Evolutionary conservation across 805 yeast species (phyloP).

Genomic region (Ogataea ganodermae): DNA sequence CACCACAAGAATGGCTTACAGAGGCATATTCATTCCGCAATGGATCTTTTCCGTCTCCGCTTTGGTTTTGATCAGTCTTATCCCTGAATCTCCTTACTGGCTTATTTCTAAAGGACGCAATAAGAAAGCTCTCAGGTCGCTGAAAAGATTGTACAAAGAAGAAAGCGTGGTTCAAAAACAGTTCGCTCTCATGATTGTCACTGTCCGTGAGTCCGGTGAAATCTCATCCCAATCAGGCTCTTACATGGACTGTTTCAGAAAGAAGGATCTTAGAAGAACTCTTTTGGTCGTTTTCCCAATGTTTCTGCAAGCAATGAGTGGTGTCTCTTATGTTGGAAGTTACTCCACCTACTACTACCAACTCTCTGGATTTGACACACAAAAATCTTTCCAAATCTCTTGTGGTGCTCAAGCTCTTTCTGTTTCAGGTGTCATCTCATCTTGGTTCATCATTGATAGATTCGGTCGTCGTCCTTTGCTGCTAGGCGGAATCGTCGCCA

Average conservation of each 20-base stretch:
- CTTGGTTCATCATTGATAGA: conserved; percentile 45
- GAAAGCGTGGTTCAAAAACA: conserved; percentile 36
- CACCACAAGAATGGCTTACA: conserved; percentile 22
- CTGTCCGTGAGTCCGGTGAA: conserved; percentile 33
- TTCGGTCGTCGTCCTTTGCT: conserved; percentile 41
- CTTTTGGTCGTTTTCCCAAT: conserved; percentile 40
- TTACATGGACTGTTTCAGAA: conserved; percentile 46
- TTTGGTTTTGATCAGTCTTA: conserved; percentile 4
- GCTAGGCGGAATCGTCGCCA: conserved; percentile 29
- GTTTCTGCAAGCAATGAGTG: conserved; percentile 48
- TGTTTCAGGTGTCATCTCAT: conserved; percentile 31
- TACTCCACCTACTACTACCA: conserved; percentile 51
- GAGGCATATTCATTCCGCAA: conserved; percentile 23
- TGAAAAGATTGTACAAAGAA: conserved; percentile 31
- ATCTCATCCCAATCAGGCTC: conserved; percentile 28
- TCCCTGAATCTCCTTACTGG: conserved; percentile 28
- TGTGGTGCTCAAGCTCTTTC: conserved; percentile 38
- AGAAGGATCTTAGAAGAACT: conserved; percentile 48
- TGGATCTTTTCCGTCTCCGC: conserved; percentile 20
- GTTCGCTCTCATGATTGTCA: conserved; percentile 36
- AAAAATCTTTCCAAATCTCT: conserved; percentile 38
- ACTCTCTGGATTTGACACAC: conserved; percentile 47
- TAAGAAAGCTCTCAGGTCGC: conserved; percentile 42
- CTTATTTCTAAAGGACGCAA: conserved; percentile 39
- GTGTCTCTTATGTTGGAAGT: conserved; percentile 47